Conservation (phyloP, 23 red algal genomes). For the Cyanidiococcus yangmingshanensis region DNA sequence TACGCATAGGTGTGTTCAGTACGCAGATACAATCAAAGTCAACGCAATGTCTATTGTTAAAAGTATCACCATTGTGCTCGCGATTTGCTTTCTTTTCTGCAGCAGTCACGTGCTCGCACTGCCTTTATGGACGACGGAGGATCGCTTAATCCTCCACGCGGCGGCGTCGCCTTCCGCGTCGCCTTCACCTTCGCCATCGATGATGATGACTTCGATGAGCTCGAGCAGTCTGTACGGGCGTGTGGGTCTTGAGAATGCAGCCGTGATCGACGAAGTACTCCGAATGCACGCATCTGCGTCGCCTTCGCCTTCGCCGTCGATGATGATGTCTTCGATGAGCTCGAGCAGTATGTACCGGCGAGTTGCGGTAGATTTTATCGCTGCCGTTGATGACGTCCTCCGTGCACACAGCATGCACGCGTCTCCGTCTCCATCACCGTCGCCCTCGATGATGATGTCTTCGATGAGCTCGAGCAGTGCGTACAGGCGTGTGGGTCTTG, state of each 20-base stretch:
- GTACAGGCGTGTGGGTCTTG: background rate
- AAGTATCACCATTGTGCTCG: background rate
- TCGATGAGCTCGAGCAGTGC: background rate
- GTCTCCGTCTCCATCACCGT: slow-evolving; percentile 5
- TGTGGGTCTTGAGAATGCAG: background rate
- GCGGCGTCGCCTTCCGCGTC: background rate
- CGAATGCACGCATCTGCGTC: background rate
- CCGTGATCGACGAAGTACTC: background rate
- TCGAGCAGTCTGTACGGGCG: background rate
- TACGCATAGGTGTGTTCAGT: no score
- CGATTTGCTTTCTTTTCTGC: background rate
- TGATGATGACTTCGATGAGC: slow-evolving; percentile 7
- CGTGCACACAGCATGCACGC: background rate
- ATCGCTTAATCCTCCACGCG: background rate
- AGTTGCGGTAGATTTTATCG: background rate
- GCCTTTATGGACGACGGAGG: background rate
- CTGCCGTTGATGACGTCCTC: background rate
- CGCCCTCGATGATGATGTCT: slow-evolving; percentile 19
- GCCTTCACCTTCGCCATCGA: slow-evolving; percentile 19
- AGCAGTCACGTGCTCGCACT: background rate
- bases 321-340: slow-evolving; percentile 8
- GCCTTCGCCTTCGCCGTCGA: slow-evolving; percentile 17
- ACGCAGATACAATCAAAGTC: no score
- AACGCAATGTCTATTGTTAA: background rate
- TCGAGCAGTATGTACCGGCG: background rate